Base-by-base conservation (phyloP, 2,329 filamentous ascomycete species). In the Knoxdaviesia capensis region DNA sequence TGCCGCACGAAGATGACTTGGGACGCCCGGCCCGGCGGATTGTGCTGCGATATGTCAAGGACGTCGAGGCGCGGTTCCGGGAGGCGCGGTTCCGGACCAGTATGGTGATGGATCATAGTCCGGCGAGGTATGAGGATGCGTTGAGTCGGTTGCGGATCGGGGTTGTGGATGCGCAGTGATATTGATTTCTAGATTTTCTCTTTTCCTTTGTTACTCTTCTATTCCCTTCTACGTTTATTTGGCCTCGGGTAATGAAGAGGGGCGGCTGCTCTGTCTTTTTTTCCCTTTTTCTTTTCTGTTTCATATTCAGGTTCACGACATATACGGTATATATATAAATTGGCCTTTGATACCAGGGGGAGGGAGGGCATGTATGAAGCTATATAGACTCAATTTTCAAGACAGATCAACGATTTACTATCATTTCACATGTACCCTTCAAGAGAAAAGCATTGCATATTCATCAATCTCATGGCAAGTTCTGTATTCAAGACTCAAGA, bases 51-150 rank as follows among this genome's bases (percentile, higher is more conserved):
- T 81, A 83, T 46, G 67, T 87, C 8, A 62, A 71, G 43, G 74
- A 86, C 54, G 80, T 84, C 31, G 79, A 84, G 52, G 65, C 65
- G 28, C 62, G 72, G 42, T 86, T 86, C 54, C 65, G 71, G 31
- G 80, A 86, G 58, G 61, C 85, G 36, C 64, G 69, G 37, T 85
- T 87, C 53, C 77, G 75, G 5, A 71, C 74, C 29, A 75, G 77
- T 39, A 83, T 85, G 77, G 61, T 87, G 56, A 66, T 73, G 45
- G 81, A 87, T 54, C 81, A 87, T 53, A 83, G 73, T 48, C 81
- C 81, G 3, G 78, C 72, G 30, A 66, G 74, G 48, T 87, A 87
- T 53, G 81, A 86, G 56, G 69, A 72, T 45, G 75, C 73, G 44
- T 56, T 87, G 49, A 69, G 72, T 44, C 71, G 72, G 46, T 59